Base-by-base conservation (phyloP, 495 filamentous ascomycete species). In the Polyplosphaeria fusca region DNA sequence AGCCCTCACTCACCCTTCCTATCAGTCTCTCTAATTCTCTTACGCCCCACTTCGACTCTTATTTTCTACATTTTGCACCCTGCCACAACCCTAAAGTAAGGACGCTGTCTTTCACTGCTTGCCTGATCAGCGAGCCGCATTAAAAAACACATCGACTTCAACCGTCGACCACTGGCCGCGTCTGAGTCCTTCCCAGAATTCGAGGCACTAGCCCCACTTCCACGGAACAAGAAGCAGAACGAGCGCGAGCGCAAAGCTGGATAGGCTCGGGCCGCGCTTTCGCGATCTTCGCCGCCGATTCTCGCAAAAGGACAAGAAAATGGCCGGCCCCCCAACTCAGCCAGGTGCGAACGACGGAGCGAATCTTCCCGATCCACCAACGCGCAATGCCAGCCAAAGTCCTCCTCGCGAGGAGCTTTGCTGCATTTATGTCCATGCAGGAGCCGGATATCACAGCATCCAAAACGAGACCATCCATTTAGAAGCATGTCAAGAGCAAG, bases 371-470 rank as follows among this genome's bases (percentile, higher is more conserved):
- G 50, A 52, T 14, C 19, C 47, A 32, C 52, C 43, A 46, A 28
- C 43, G n/a, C 62, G 58, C 12, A 52, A 63, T 49, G 52, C 71
- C 65, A 68, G 67, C 69, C 51, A 47, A 25, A 47, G 67, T 49
- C 52, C 65, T 37, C 47, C 63, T 55, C 19, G 62, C 61, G 70
- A 75, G 16, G 75, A 81, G 47, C 55, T 80, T 9, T 79, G 76
- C 55, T 87, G 86, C n/a, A 87, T 97, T 28, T 96, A 95, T 67
- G 83, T 97, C 52, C 93, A 98, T 75, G 93, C 91, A 19, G 93
- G 93, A 12, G 93, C 93, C 16, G 93, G 93, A n/a, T 96, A 86
- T 65, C 93, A 98, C 69, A 95, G 88, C 63, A 64, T 75, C 14
- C 79, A 85, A 46, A 96, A 97, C 71, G 90, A 97, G 67, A 73